Evolutionary conservation across 1,139 yeast species (phyloP), one percentile per base, ranked within the genome.

Genomic region (Kurtzmaniella quercitrusa): DNA sequence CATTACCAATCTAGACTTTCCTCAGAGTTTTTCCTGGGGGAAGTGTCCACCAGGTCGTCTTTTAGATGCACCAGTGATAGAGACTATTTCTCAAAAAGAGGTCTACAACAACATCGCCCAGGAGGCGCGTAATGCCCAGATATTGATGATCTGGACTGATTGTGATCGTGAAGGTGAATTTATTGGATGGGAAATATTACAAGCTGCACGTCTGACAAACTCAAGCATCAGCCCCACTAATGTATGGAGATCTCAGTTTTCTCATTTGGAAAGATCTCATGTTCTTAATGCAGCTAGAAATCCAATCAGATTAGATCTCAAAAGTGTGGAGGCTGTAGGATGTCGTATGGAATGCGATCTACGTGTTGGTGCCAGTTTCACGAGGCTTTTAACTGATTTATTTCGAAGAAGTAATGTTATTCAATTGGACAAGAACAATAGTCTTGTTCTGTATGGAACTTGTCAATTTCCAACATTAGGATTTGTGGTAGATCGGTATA

Each of bases 81-180:
- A 72, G 5, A 59, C 54, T 11, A 63, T 75, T 16, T 62, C 63
- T 15, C 68, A 69, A 51, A 58, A 63, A 47, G 74, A 73, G 20
- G 78, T 88, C 18, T 83, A 83, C 15, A 66, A 71, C n/a, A 93
- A 93, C 56, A 88, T 94, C 39, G 62, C 75, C 33, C 62, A 62
- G 3, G 91, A 89, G 56, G 88, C 93, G 2, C 59, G 82, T 33
- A 57, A 53, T 23, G 78, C 87, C 4, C 75, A 80, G 41, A 68
- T 70, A 39, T 65, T 94, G 48, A 87, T 88, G 85, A 88, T 94
- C 8, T 94, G 98, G 98, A 94, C 98, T 1, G 99, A 94, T 72
- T 93, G 98, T 64, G 99, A 94, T 69, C 72, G 98, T 36, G 99
- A 94, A 58, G 99, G 99, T 1, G 99, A 94, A 61, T 85, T 84